Evolutionary conservation across 1,284 basidiomycete species (phyloP).

Genomic region (Jaminaea rosea): DNA sequence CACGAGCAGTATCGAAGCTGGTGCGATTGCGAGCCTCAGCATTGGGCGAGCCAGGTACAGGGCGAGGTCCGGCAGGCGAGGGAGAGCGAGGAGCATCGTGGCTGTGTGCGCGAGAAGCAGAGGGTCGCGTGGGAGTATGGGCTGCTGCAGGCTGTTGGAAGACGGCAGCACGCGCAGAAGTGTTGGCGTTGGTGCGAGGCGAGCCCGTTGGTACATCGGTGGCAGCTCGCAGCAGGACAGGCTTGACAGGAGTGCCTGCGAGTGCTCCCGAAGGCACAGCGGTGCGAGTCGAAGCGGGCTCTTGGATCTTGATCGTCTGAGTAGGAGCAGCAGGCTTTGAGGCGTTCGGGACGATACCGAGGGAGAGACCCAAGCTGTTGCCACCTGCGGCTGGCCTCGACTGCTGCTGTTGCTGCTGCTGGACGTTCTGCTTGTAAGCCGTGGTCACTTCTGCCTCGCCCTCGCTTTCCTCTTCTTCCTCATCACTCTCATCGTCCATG

Average conservation of each 20-base stretch:
- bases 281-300: neutral
- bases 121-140: neutral
- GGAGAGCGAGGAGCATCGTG: neutral
- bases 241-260: neutral
- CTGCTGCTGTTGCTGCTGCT: neutral
- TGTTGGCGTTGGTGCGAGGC: neutral
- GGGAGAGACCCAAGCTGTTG: slow-evolving; percentile 10
- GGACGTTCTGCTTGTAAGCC: neutral
- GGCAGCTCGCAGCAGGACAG: neutral
- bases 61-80: neutral
- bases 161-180: too few species aligned
- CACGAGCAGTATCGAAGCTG: neutral
- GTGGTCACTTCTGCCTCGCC: slow-evolving; percentile 9
- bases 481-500: slow-evolving; percentile 38
- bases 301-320: neutral
- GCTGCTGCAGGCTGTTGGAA: neutral
- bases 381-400: neutral
- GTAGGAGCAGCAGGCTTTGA: neutral
- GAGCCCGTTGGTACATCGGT: neutral
- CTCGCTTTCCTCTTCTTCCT: slow-evolving; percentile 12
- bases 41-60: neutral
- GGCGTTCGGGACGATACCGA: slow-evolving; percentile 3
- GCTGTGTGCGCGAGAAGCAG: neutral
- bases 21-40: neutral
- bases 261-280: neutral